These are phyloP conservation scores for Trametes cingulata DNA, from an alignment of 768 basidiomycete species.

Conservation along the genomic window DNA sequence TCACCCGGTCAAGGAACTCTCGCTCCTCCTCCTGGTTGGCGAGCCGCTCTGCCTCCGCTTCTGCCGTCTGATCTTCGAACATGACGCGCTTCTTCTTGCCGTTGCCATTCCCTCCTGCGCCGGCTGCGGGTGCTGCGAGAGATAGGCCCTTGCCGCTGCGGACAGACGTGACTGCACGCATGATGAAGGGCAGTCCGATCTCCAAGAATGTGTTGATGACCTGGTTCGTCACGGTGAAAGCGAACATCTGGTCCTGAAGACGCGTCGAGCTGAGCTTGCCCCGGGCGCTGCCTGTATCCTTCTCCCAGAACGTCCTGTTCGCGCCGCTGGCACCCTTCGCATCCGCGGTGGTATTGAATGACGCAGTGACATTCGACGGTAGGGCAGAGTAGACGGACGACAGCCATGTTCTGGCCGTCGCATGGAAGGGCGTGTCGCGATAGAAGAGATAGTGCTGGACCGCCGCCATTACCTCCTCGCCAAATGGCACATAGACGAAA, in stretches of 20 bases:
- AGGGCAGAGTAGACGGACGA: conserved; percentile 20
- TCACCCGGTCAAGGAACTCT: conserved; percentile 75
- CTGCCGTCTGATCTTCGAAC: conserved; percentile 63
- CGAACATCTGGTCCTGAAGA: conserved; percentile 90
- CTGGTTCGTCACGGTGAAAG: conserved; percentile 89
- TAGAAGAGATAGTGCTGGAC: conserved; percentile 36
- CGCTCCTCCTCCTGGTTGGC: conserved; percentile 60
- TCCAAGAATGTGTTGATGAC: conserved; percentile 76
- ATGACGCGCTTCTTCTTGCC: conserved; percentile 66
- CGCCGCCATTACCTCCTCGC: conserved; percentile 74
- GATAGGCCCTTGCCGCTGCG: conserved; percentile 43
- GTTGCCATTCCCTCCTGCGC: conserved; percentile 20
- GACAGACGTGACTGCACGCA: conserved; percentile 57
- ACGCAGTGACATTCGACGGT: conserved; percentile 26
- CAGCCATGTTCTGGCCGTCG: conserved; percentile 20
- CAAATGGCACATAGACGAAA: conserved; percentile 94
- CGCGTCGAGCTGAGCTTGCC: conserved; percentile 66
- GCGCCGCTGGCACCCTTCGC: conserved; percentile 29
- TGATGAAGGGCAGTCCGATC: conserved; percentile 76
- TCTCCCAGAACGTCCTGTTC: conserved; percentile 48
- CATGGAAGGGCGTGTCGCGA: conserved; percentile 10
- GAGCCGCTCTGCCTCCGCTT: conserved; percentile 25
- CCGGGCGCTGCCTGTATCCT: conserved; percentile 49
- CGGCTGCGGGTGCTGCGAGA: conserved; percentile 20
- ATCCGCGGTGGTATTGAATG: conserved; percentile 31